Evolutionary conservation across 345 rosid species (phyloP), one percentile per base, ranked within the genome.

Genomic region (Bretschneidera sinensis): DNA sequence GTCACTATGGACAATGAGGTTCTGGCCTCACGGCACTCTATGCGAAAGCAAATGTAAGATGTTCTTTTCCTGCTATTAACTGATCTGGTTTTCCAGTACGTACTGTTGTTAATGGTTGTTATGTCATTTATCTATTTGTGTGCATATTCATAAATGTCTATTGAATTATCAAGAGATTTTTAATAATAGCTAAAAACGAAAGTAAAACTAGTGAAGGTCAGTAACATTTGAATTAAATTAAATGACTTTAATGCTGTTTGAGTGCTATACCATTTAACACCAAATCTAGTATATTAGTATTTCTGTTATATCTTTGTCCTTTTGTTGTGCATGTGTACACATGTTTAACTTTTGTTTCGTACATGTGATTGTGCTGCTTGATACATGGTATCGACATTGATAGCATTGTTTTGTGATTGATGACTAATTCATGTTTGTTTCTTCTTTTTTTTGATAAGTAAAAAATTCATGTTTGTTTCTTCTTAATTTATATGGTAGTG

Each of bases 31-130:
- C 83, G 95, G 54, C 72, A 72, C 21, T 75, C 4, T 54, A 76
- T 88, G 79, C 80, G 59, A 43, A 80, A 68, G 0, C 77, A 67
- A 75, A 85, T 90, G 97, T 89, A 85, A 75, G 86, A 54, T 21
- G 55, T 62, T 55, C 33, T 55, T 39, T 39, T 14, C 45, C 16
- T 5, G 6, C 45, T 14, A 39, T 39, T 39, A 14, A 14, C 45
- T 5, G 4, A 39, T 39, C 15, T 39, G 1, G n/a, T 16, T 19
- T 24, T 3, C 9, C 24, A 9, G 48, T 21, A 43, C 21, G 4
- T 17, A 13, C 20, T 4, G 10, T 16, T 16, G 17, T 7, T 55
- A 22, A 23, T 31, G 23, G 8, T 56, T 48, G 20, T n/a, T 48
- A 48, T 48, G 21, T 48, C 17, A 19, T 56, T 0, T 31, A n/a